Percentiles rank a stretch among this genome's conserved stretches.
Conservation (phyloP, 164 flowering plant species). For the Houttuynia cordata region DNA sequence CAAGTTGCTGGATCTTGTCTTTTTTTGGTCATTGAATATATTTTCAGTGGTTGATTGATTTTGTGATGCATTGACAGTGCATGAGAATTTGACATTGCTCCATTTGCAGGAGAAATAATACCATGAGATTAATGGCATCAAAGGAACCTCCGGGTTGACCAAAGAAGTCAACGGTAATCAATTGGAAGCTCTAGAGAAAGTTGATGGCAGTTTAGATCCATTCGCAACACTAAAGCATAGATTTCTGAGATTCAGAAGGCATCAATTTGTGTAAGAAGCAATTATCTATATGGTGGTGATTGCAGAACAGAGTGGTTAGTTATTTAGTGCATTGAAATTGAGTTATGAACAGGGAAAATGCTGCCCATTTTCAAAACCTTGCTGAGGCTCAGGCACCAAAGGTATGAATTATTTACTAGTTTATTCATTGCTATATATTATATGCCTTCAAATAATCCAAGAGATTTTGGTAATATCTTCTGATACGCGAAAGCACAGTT, state of each 20-base stretch:
- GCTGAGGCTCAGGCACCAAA: constrained; percentile 75
- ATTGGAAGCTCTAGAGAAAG: constrained; percentile 14
- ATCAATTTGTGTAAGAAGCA: constrained; percentile 60
- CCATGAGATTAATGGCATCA: constrained; percentile 34
- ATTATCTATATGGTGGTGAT: background rate
- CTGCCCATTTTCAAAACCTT: constrained; percentile 50
- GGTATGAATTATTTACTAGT: constrained; percentile 23
- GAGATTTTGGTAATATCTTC: constrained; percentile 5
- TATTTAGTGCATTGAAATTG: constrained; percentile 5
- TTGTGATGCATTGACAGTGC: too few species aligned
- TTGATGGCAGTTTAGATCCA: constrained; percentile 17
- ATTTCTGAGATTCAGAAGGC: constrained; percentile 62
- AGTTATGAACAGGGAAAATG: constrained; percentile 44
- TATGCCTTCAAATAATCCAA: background rate
- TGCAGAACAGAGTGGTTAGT: constrained; percentile 4
- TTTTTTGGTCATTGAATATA: background rate
- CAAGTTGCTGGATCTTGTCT: too few species aligned
- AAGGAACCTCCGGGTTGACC: constrained; percentile 26
- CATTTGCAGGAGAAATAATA: constrained; percentile 23
- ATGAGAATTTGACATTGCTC: constrained; percentile 2
- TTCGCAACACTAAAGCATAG: constrained; percentile 56
- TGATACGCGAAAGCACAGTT: constrained; percentile 48
- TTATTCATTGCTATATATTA: background rate
- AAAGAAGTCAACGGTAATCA: constrained; percentile 21
- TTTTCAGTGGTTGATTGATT: too few species aligned